Evolutionary conservation across 306 rosid genomes (phyloP), one percentile per base, ranked within the genome.

Genomic region (Herpetospermum pedunculosum): DNA sequence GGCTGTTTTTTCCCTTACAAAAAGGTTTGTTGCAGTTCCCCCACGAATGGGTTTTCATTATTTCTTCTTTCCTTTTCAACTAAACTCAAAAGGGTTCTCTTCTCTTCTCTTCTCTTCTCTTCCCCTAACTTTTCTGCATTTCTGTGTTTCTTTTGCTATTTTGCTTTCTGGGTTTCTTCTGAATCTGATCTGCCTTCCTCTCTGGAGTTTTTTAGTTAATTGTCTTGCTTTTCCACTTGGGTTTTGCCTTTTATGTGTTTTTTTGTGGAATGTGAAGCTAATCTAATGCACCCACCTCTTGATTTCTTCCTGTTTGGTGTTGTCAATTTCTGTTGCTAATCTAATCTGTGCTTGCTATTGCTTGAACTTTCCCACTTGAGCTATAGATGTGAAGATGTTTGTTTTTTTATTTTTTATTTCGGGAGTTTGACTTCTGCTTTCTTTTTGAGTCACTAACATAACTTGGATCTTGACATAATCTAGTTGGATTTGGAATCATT

Each of bases 181-280:
- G 74, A 47, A 44, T 70, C 74, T 70, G 74, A 70, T 70, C 74
- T 70, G 57, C 28, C n/a, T 70, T 70, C 52, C 9, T 46, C 8
- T 16, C 3, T 16, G 5, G 26, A 46, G 41, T 46, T 28, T 70
- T 2, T 44, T 16, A 18, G 53, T 70, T 23, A 6, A 11, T 68
- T 68, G 37, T 6, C 54, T 70, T 3, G 8, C 29, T 70, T 70
- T 70, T 44, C 15, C 55, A 28, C 35, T 18, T 43, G 52, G 35
- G 40, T 7, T 67, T 10, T 13, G 35, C 2, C 23, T 44, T 44
- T 28, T 28, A 10, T 41, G 48, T 68, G 29, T 40, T 38, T 2
- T 12, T 13, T 19, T 11, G n/a, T 38, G 11, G 40, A 15, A 68
- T 68, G 53, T 65, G 72, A 64, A 64, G 71, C 71, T 68, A 25